Base-by-base conservation (phyloP, 176 grass and related monocot genomes). In the Oryza officinalis region DNA sequence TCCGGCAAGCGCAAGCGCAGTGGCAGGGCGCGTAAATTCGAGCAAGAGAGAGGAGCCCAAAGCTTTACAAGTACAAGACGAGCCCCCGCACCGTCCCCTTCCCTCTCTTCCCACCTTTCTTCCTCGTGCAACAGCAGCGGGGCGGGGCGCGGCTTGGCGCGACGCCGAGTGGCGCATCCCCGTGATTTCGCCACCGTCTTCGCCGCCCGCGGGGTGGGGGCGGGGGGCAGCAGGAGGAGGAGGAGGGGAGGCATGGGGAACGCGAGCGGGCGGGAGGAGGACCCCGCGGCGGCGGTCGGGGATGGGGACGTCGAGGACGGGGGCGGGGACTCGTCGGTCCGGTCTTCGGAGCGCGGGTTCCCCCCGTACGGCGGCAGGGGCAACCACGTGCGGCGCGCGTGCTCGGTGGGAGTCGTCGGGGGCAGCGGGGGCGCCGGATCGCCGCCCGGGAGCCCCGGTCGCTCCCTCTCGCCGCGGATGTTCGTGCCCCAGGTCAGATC, bases 401-500 rank as follows among this genome's bases (percentile, higher is more conserved):
- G 77, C 83, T 96, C 89, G 14, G 87, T 82, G 8, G 93, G 79
- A 8, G 77, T 84, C 70, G 71, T 75, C 0, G 79, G 83, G 2
- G 50, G 52, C 6, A 38, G 77, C 4, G 76, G 47, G 2, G 82
- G 76, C 7, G 71, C 72, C 12, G 76, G 74, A 74, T 96, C 87
- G 81, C 87, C 97, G 26, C 97, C 93, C 5, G 85, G 88, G 66
- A 96, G 86, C 83, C 91, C 93, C 14, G 85, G 87, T 38, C 93
- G 85, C 46, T 92, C 97, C 71, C 91, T 89, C 81, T 99, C 97
- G 11, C 97, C 97, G 71, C 97, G 93, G 80, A 96, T 99, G 93
- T 99, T 99, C 86, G 84, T 94, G 57, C 93, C 97, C 45, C 97
- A 99, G 97, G 97, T 94, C 80, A 87, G 82, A 86, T 90, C 77